phyloP scores from a whole-genome alignment of 768 basidiomycete genomes.

The Tylopilus sp. region DNA sequence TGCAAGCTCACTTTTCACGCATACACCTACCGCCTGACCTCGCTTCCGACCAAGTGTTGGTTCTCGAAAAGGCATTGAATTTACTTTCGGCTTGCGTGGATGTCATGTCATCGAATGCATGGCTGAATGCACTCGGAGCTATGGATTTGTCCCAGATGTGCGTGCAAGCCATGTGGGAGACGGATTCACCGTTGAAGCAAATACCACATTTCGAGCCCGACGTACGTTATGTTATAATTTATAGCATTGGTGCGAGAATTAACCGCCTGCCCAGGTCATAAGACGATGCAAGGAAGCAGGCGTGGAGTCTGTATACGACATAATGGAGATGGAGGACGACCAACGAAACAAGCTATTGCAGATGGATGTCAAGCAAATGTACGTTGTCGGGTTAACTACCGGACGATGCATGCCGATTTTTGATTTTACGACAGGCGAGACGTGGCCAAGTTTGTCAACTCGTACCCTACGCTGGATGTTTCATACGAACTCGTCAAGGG shows the following conservation, averaged over 20 bases:
- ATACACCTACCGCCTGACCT: slow-evolving; percentile 91
- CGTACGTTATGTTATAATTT: slow-evolving; percentile 36
- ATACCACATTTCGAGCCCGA: slow-evolving; percentile 95
- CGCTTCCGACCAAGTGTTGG: slow-evolving; percentile 83
- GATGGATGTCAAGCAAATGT: slow-evolving; percentile 88
- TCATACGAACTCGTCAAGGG: slow-evolving; percentile 81
- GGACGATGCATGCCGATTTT: not conserved
- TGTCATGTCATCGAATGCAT: slow-evolving; percentile 96
- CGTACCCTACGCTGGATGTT: slow-evolving; percentile 96
- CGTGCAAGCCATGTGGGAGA: slow-evolving; percentile 97
- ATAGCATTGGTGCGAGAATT: not conserved
- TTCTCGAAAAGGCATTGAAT: slow-evolving; percentile 89
- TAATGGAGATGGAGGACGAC: slow-evolving; percentile 98
- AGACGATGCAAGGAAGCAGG: slow-evolving; percentile 79
- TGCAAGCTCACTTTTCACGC: slow-evolving; percentile 96
- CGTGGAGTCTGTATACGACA: slow-evolving; percentile 90
- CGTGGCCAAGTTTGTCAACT: slow-evolving; percentile 94
- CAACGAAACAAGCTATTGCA: slow-evolving; percentile 75
- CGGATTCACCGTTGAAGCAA: slow-evolving; percentile 91
- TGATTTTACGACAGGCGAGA: slow-evolving; percentile 60
- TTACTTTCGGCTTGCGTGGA: slow-evolving; percentile 93
- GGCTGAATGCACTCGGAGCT: slow-evolving; percentile 89
- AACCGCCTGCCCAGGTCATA: slow-evolving; percentile 51
- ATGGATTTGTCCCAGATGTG: slow-evolving; percentile 99
- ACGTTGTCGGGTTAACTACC: slow-evolving; percentile 30